Evolutionary conservation across 352 stramenopile genomes (phyloP).

Genomic region (Phytophthora melonis): DNA sequence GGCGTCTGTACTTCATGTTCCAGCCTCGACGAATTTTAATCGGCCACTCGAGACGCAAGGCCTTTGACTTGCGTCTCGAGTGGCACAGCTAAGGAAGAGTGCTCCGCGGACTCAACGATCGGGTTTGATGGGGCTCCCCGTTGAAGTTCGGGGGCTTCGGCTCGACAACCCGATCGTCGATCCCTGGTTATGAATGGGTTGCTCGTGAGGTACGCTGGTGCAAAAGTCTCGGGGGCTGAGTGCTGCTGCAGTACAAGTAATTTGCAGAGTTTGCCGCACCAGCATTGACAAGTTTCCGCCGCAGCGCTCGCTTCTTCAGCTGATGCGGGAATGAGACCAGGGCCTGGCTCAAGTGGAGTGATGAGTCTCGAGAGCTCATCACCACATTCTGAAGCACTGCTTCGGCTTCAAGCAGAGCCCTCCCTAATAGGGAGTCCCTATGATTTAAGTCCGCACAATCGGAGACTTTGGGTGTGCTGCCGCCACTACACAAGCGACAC

Average conservation of each 20-base stretch:
- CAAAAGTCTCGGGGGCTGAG: not conserved
- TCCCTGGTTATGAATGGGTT: not conserved
- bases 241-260: not conserved
- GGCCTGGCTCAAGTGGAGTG: slow-evolving; percentile 15
- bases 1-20: too few species aligned
- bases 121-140: not conserved
- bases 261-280: not conserved
- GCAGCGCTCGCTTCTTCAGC: not conserved
- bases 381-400: slow-evolving; percentile 13
- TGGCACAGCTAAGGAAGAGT: not conserved
- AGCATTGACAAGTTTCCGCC: not conserved
- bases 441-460: not conserved
- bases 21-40: not conserved
- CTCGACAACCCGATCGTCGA: not conserved
- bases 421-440: too few species aligned
- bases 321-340: slow-evolving; percentile 3
- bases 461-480: not conserved
- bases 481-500: not conserved
- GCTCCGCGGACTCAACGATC: not conserved
- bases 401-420: not conserved
- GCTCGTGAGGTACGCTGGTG: not conserved
- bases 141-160: not conserved
- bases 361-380: slow-evolving; percentile 9
- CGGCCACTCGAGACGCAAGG: not conserved
- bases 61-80: not conserved